Base-by-base conservation (phyloP, 306 rosid species). In the Fragaria vesca region DNA sequence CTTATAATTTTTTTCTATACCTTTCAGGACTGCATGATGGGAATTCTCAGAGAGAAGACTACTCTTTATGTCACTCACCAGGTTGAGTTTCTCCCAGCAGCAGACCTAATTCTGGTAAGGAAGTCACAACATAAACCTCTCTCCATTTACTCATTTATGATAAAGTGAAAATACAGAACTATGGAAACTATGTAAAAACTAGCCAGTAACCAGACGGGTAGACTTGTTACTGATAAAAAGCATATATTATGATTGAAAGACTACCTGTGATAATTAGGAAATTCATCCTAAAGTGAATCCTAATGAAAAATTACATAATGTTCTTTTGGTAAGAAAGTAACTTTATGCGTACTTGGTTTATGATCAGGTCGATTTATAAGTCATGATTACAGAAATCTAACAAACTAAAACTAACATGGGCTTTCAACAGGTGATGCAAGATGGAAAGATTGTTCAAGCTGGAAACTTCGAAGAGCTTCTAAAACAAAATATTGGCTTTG, bases 31-130 rank as follows among this genome's bases (percentile, higher is more conserved):
- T 91, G 98, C 79, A 88, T 93, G 9, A 83, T 93, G 98, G 98
- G 98, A 67, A 88, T 87, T 79, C 97, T 95, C 55, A 88, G 83
- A 74, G 92, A 88, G 55, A 95, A 95, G 83, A 92, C 98, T 8
- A 79, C 84, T 62, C 85, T 95, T 71, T 95, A 86, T 84, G 97
- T 95, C 28, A 95, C 98, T 17, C 98, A 95, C 71, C 98, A 95
- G 86, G 98, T 95, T 18, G 98, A 95, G 86, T 95, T 95, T 89
- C 97, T 95, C 79, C 98, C 98, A 11, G 98, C 93, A 73, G 98
- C 98, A 69, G 97, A 95, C 78, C 85, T 88, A 60, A 91, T 95
- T 82, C 87, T 95, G 89, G 98, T 91, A 87, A 87, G 84, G 65
- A 69, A 72, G 48, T 58, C 42, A 61, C 51, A 55, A 15, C 26